Evolutionary conservation across 2,329 filamentous ascomycete species (phyloP), one percentile per base, ranked within the genome.

Genomic region (Cladorrhinum sp.): DNA sequence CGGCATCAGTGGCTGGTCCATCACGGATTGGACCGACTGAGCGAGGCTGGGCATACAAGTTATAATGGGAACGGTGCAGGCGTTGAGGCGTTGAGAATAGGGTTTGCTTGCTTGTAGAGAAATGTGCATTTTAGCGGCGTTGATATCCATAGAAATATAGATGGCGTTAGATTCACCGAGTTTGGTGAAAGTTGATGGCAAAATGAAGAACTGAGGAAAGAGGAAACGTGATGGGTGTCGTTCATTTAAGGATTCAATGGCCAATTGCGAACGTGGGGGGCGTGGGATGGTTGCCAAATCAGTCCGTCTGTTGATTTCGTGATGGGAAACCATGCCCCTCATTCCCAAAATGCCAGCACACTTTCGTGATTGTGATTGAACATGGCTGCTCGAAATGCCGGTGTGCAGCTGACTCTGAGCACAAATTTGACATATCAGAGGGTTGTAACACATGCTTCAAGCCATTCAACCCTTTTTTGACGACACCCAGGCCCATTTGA

Each of bases 1-100:
- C 69, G 83, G 82, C 18, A 84, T 82, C 38, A 73, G 79, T 64
- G 80, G 76, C 50, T 95, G 90, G 86, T 78, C 83, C 55, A 81
- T 91, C 64, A 75, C 76, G 41, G 77, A 83, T 45, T 90, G 87
- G 87, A 72, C 73, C 52, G 64, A 65, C 41, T 64, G 53, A 62
- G 24, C 38, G 24, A 25, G 18, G 20, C 13, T 16, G 23, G 20
- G 2, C n/a, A 23, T 54, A 50, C 49, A 29, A 36, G 16, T 2
- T 8, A 27, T 45, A 24, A 23, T 32, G 24, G n/a, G n/a, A 29
- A 51, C 9, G 45, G 50, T 38, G 27, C 48, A 25, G 48, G 58
- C 52, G 36, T 50, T 51, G 23, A 27, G 32, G 55, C 52, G n/a
- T 32, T 4, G 48, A 22, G 18, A 55, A 41, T 50, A 16, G 29